Conservation (phyloP, 2,329 filamentous ascomycete species). For the Mollisia scopiformis region DNA sequence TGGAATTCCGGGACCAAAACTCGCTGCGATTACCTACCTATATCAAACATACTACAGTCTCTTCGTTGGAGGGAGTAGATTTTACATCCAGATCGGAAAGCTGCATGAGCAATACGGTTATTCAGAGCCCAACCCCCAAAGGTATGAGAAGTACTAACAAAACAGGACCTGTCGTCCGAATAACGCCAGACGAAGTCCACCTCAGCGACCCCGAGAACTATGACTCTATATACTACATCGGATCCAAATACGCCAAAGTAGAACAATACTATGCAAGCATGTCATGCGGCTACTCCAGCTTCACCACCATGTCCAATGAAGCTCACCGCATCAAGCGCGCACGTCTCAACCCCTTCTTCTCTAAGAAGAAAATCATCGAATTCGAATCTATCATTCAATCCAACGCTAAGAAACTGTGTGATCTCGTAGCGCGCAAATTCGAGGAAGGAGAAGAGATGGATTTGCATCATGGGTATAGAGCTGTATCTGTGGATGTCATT, state of each 20-base stretch:
- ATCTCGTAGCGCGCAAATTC: constrained; percentile 15
- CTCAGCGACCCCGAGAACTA: constrained; percentile 33
- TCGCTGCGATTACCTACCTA: constrained; percentile 25
- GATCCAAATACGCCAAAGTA: constrained; percentile 26
- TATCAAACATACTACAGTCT: constrained; percentile 26
- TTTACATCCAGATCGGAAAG: constrained; percentile 17
- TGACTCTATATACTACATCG: constrained; percentile 28
- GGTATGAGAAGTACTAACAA: not conserved
- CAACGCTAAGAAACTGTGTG: constrained; percentile 28
- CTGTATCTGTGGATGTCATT: constrained; percentile 36
- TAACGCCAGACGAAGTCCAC: constrained; percentile 35
- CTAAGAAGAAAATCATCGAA: constrained; percentile 31
- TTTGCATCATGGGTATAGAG: constrained; percentile 32
- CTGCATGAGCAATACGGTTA: constrained; percentile 28
- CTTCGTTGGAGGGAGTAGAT: constrained; percentile 17
- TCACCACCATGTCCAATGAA: constrained; percentile 7
- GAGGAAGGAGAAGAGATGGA: constrained; percentile 25
- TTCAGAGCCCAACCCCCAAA: not conserved
- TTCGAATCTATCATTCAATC: constrained; percentile 33
- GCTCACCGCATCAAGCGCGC: constrained; percentile 13
- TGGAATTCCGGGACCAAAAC: constrained; percentile 27
- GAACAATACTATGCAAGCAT: constrained; percentile 21
- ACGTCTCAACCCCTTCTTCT: constrained; percentile 35
- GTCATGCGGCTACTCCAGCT: constrained; percentile 11
- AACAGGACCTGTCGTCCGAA: constrained; percentile 34